Evolutionary conservation across 805 yeast genomes (phyloP), one percentile per base, ranked within the genome.

Genomic region (Tetrapisispora fleetii): DNA sequence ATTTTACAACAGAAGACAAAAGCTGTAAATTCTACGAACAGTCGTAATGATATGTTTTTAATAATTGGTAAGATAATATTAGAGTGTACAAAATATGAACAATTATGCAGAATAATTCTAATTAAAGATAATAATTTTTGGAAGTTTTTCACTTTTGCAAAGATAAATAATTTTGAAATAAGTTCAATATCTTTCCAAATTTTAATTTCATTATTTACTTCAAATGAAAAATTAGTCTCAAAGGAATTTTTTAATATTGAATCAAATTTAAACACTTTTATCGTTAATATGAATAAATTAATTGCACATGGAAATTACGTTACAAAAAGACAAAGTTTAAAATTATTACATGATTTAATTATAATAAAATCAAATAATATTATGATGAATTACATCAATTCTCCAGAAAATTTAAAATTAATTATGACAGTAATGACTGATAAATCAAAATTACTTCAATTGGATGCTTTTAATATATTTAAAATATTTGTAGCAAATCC

Each of bases 401-500:
- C 83, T 47, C 80, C 93, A 1, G 88, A 83, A 46, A 89, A 89
- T 63, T 70, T 93, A 59, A 93, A 91, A 64, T 68, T 89, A 48
- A 77, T 87, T 27, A 93, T 93, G 99, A 75, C 83, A 36, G 67
- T 89, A 52, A 70, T 93, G 54, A 82, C 93, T 50, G 97, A 91
- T 65, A 85, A 84, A 67, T 87, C 95, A 53, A 85, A 84, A 60
- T 90, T 90, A 64, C 75, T 93, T 50, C 96, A 90, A 63, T 67
- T 79, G 48, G 98, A 93, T 64, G 89, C 95, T 4, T 93, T 93
- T 62, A 90, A 93, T 55, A 83, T 91, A 37, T 91, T 93, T 71
- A 93, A 91, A 68, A 85, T 90, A 37, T 88, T 93, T 67, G 89
- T 89, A n/a, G 98, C 96, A 4, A 93, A 93, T 65, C 99, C 99